phyloP scores from a whole-genome alignment of 768 basidiomycete genomes.

The Suillus decipiens region DNA sequence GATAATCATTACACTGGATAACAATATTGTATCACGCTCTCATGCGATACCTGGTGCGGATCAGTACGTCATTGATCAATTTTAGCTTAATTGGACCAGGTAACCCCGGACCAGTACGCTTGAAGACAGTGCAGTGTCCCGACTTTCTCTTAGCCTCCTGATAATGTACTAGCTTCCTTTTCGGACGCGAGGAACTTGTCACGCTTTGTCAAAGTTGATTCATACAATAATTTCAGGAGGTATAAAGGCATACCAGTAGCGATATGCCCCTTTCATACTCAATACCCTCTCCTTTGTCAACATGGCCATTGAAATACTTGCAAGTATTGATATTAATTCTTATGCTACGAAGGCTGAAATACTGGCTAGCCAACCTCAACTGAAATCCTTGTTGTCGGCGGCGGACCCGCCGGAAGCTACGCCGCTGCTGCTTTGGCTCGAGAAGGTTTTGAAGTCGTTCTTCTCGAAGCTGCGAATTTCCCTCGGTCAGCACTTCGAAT shows the following conservation, averaged over 20 bases:
- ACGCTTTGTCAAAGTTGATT: not conserved
- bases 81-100: not conserved
- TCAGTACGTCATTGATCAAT: too few relatives aligned
- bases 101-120: not conserved
- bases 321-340: not conserved
- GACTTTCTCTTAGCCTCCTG: not conserved
- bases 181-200: not conserved
- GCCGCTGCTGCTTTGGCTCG: constrained; percentile 45
- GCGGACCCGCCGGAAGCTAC: constrained; percentile 60
- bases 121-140: not conserved
- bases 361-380: constrained; percentile 10
- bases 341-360: not conserved
- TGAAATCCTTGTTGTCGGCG: constrained; percentile 29
- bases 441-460: constrained; percentile 42
- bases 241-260: not conserved
- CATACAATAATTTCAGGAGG: not conserved
- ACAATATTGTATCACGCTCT: too few relatives aligned
- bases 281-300: not conserved
- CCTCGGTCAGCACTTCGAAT: constrained; percentile 49
- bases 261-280: not conserved
- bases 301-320: not conserved
- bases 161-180: not conserved
- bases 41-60: too few relatives aligned
- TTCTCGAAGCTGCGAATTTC: constrained; percentile 57
- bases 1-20: too few relatives aligned